These are phyloP conservation scores for Dichomitus squalens DNA, from an alignment of 1,284 basidiomycete species.

Conservation along the genomic window DNA sequence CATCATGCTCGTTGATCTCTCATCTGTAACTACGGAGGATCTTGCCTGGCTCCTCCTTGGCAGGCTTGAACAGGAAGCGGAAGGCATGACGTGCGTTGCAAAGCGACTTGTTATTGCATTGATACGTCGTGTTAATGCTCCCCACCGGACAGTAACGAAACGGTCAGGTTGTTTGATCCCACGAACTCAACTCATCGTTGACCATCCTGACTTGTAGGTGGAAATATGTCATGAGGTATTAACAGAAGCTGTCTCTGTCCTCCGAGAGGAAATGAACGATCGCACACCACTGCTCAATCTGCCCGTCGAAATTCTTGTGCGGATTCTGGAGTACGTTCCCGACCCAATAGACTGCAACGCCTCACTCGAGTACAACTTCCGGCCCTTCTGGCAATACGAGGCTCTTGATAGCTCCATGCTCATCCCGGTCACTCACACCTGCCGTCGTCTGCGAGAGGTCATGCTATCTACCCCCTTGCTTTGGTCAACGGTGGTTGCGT, in stretches of 20 bases:
- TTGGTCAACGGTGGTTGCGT: conserved; percentile 1
- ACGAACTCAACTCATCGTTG: not conserved
- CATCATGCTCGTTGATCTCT: not conserved
- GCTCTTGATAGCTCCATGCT: not conserved
- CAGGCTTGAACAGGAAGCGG: not conserved
- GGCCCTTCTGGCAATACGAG: not conserved
- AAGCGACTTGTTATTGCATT: not conserved
- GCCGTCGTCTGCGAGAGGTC: not conserved
- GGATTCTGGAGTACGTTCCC: not conserved
- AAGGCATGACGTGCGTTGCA: not conserved
- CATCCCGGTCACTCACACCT: not conserved
- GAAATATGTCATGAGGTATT: not conserved
- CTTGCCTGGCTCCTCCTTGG: not conserved
- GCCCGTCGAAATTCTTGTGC: not conserved
- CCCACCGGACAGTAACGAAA: not conserved
- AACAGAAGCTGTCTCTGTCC: not conserved
- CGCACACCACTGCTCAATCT: not conserved
- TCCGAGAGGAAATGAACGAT: not conserved
- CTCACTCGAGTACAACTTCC: not conserved
- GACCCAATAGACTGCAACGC: not conserved
- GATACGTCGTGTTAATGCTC: not conserved
- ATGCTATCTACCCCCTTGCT: not conserved
- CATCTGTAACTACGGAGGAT: not conserved
- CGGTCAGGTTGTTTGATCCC: not conserved
- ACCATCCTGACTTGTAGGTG: not conserved